phyloP scores from a whole-genome alignment of 805 yeast genomes.

The Hanseniaspora thailandica region DNA sequence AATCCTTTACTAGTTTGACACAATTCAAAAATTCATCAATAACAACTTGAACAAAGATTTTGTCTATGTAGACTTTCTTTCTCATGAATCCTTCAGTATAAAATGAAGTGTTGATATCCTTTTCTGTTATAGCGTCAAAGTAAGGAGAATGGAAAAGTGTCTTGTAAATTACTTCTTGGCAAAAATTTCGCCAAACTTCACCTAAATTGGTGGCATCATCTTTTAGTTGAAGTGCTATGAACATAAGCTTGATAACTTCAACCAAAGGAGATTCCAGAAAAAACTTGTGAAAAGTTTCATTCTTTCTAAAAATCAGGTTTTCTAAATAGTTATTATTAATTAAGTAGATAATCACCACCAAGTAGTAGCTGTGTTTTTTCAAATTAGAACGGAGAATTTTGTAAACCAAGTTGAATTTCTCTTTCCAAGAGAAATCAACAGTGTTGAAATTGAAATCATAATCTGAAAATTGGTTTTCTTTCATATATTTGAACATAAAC shows the following conservation, averaged over 20 bases:
- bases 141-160: background rate
- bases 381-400: background rate
- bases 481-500: background rate
- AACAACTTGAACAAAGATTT: background rate
- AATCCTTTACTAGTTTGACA: background rate
- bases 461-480: background rate
- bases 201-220: background rate
- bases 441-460: background rate
- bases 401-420: background rate
- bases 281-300: background rate
- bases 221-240: background rate
- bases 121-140: background rate
- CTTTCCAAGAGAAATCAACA: background rate
- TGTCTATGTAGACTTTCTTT: background rate
- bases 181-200: background rate
- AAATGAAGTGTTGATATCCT: background rate
- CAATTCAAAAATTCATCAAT: background rate
- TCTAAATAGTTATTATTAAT: background rate
- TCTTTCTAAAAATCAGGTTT: background rate
- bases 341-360: background rate
- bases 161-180: background rate
- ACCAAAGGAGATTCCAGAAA: background rate
- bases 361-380: background rate
- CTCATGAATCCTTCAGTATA: background rate
- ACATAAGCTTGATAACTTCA: background rate